Percentiles rank a stretch among this genome's conserved stretches.
Conservation (phyloP, 495 filamentous ascomycete species). For the Tuber umbilicatum region DNA sequence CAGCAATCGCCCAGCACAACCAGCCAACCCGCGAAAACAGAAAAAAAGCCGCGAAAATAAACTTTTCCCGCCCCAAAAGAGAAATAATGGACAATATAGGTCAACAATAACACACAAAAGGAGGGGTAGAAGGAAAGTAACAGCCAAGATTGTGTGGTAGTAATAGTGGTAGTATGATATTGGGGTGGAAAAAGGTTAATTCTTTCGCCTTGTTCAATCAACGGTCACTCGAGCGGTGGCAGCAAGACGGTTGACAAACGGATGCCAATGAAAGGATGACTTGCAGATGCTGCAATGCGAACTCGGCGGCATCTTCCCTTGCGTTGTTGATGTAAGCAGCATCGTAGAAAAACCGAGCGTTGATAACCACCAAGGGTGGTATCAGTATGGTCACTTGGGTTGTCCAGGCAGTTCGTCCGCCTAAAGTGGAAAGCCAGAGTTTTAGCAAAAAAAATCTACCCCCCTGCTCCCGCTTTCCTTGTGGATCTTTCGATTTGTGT, state of each 20-base stretch:
- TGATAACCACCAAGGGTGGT: constrained; percentile 43
- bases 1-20: neutral
- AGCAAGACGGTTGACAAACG: neutral
- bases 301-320: constrained; percentile 81
- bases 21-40: neutral
- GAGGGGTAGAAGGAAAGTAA: neutral
- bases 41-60: neutral
- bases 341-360: constrained; percentile 86
- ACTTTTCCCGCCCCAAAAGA: neutral
- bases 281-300: constrained; percentile 48
- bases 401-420: constrained; percentile 88
- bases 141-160: neutral
- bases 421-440: constrained; percentile 45
- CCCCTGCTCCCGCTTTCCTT: neutral
- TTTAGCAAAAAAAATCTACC: neutral
- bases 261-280: neutral
- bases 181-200: neutral
- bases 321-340: constrained; percentile 79
- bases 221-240: neutral
- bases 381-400: constrained; percentile 55
- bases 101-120: neutral
- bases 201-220: neutral
- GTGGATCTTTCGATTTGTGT: neutral
- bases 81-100: neutral
- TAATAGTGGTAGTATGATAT: neutral